Conservation (phyloP, 2,329 filamentous ascomycete species). For the Ophiostoma ulmi region DNA sequence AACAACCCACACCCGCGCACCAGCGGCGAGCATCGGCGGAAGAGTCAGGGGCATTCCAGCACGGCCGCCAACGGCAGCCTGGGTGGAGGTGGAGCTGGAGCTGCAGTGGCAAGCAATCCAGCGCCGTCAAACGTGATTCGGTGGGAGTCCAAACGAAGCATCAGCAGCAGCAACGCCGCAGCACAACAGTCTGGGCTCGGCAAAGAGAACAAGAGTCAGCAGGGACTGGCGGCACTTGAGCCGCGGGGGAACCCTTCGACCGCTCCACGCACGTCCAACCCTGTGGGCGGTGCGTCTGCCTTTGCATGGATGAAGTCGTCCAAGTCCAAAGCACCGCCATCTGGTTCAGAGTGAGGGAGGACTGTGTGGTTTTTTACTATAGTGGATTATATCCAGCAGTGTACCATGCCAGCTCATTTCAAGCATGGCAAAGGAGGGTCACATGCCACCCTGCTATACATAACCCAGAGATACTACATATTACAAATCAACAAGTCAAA, state of each 20-base stretch:
- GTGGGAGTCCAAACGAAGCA: slow-evolving; percentile 51
- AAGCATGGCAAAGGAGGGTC: neutral
- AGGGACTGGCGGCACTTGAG: slow-evolving; percentile 31
- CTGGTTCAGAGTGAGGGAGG: neutral
- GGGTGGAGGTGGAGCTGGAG: slow-evolving; percentile 23
- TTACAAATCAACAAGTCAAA: no score
- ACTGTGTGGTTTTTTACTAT: neutral
- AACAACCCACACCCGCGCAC: slow-evolving; percentile 38
- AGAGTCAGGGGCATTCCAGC: slow-evolving; percentile 41
- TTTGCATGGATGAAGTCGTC: slow-evolving; percentile 80
- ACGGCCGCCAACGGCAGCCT: slow-evolving; percentile 18
- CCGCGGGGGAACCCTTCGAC: slow-evolving; percentile 36
- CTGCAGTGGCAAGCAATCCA: slow-evolving; percentile 15
- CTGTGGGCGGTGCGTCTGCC: slow-evolving; percentile 84
- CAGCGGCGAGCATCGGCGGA: slow-evolving; percentile 49
- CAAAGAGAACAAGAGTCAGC: slow-evolving; percentile 36
- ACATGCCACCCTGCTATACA: no score
- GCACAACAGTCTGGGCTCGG: slow-evolving; percentile 33
- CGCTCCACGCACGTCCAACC: slow-evolving; percentile 61
- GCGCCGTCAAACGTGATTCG: slow-evolving; percentile 34
- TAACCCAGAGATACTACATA: neutral
- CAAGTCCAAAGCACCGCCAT: neutral
- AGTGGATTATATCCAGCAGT: no score
- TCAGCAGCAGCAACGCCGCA: slow-evolving; percentile 36
- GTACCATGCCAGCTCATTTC: no score